Percentiles rank a stretch among this genome's conserved stretches.
Evolutionary conservation across 495 filamentous ascomycete genomes (phyloP).

Genomic region (Penicillium pancosmium): DNA sequence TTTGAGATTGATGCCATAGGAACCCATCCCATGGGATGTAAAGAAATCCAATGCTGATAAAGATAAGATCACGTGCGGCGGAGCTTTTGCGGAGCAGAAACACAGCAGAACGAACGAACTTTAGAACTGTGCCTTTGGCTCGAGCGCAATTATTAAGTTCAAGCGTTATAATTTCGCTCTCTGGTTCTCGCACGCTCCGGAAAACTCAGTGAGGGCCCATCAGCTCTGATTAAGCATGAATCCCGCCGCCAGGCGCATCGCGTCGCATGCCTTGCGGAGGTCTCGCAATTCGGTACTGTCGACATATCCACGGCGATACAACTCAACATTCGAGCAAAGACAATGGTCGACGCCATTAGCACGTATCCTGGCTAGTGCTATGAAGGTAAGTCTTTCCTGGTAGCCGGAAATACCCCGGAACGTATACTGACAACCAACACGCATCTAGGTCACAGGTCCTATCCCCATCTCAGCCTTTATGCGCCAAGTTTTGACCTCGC

Average conservation of each 20-base stretch:
- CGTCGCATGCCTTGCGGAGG: constrained; percentile 34
- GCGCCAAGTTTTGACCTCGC: constrained; percentile 95
- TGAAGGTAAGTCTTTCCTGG: constrained; percentile 58
- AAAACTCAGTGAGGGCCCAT: not conserved
- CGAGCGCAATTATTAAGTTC: not conserved
- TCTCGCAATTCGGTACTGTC: constrained; percentile 23
- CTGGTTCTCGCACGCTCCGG: not conserved
- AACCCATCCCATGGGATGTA: too few relatives aligned
- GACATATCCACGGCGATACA: constrained; percentile 31
- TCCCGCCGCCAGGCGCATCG: constrained; percentile 34
- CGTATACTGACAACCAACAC: constrained; percentile 3
- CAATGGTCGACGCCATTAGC: constrained; percentile 91
- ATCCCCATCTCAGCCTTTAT: constrained; percentile 92
- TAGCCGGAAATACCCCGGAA: not conserved
- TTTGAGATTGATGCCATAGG: not conserved
- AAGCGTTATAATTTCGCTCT: not conserved
- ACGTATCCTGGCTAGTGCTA: constrained; percentile 78
- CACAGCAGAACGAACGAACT: not conserved
- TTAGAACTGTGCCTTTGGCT: not conserved
- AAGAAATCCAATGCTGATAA: constrained; percentile 23
- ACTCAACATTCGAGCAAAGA: constrained; percentile 45
- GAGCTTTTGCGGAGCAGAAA: constrained; percentile 33
- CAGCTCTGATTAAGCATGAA: constrained; percentile 33
- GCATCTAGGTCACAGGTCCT: constrained; percentile 74
- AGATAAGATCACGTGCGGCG: constrained; percentile 35